Evolutionary conservation across 805 yeast species (phyloP), one percentile per base, ranked within the genome.

Genomic region (Brettanomyces anomalus): DNA sequence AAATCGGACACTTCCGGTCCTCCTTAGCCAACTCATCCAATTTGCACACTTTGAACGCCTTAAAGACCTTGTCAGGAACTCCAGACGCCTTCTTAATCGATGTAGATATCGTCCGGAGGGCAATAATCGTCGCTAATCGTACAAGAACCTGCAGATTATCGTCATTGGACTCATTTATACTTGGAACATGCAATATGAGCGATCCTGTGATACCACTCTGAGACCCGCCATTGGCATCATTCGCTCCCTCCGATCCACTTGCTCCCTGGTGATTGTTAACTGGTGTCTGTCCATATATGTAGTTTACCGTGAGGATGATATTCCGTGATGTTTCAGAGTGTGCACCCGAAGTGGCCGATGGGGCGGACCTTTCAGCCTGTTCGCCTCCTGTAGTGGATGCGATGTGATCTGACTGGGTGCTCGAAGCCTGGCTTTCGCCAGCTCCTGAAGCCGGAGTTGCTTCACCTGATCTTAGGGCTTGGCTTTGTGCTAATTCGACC

Each of bases 71-170:
- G 18, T 67, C 58, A 0, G 81, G 64, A 4, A 80, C 66, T 8
- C 86, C 85, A 32, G 70, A 66, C 16, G 70, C 65, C 43, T 67
- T 68, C 44, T 70, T 66, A 26, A 72, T 62, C 33, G 72, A 68
- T 17, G 73, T 70, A 4, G 76, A 68, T 32, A 81, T 74, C 14
- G 85, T 77, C 33, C 81, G 65, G 56, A 80, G 68, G 1, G 88
- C 88, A 59, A 82, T 70, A 20, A 78, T 77, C 0, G 89, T 80
- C 2, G 88, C 87, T 44, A 82, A 61, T 21, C 80, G 66, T 11
- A 83, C 74, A 43, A 82, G 67, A 31, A 74, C 77, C 52, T 76
- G 79, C 28, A 81, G 65, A 31, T 76, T 69, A 32, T 72, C 71
- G n/a, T 79, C 81, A 42, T 80, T 76, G 26, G 78, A 66, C 45